Conservation (phyloP, 768 basidiomycete species). For the Pulveroboletus sp. region DNA sequence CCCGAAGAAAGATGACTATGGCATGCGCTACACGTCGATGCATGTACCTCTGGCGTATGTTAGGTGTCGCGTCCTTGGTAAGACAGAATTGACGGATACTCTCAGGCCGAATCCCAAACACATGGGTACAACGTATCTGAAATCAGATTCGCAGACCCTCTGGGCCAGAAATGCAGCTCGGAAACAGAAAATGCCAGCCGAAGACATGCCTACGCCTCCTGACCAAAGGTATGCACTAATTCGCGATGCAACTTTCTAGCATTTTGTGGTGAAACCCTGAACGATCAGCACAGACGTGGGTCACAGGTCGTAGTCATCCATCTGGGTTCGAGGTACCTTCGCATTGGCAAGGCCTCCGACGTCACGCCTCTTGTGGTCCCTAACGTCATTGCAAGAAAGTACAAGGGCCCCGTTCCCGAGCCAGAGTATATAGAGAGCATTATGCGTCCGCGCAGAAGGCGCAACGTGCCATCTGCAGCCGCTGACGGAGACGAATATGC, state of each 20-base stretch:
- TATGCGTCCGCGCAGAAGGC: constrained; percentile 47
- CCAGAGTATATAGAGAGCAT: constrained; percentile 48
- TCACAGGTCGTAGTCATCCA: constrained; percentile 78
- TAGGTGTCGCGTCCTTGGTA: constrained; percentile 7
- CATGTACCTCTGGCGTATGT: constrained; percentile 71
- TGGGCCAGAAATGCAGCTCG: constrained; percentile 67
- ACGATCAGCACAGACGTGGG: constrained; percentile 52
- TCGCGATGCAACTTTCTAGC: constrained; percentile 2
- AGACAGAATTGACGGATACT: constrained; percentile 11
- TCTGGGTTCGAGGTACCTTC: constrained; percentile 68
- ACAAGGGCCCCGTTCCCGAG: constrained; percentile 40
- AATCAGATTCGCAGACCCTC: constrained; percentile 66
- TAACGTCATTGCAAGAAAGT: constrained; percentile 70
- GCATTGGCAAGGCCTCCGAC: constrained; percentile 75
- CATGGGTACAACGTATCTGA: constrained; percentile 71
- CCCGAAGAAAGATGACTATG: constrained; percentile 74
- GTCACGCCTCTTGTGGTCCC: constrained; percentile 66
- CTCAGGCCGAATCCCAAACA: constrained; percentile 77
- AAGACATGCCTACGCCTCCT: constrained; percentile 35
- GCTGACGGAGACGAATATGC: constrained; percentile 49
- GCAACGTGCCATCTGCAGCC: constrained; percentile 18
- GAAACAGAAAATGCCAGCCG: constrained; percentile 43
- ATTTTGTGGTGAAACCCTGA: constrained; percentile 28
- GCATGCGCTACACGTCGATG: constrained; percentile 78
- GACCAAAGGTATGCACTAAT: constrained; percentile 45